Percentiles rank a stretch among this genome's conserved stretches.
These are phyloP conservation scores for Umbelopsis sp. DNA, from an alignment of 192 early-diverging fungal species.

Conservation along the genomic window DNA sequence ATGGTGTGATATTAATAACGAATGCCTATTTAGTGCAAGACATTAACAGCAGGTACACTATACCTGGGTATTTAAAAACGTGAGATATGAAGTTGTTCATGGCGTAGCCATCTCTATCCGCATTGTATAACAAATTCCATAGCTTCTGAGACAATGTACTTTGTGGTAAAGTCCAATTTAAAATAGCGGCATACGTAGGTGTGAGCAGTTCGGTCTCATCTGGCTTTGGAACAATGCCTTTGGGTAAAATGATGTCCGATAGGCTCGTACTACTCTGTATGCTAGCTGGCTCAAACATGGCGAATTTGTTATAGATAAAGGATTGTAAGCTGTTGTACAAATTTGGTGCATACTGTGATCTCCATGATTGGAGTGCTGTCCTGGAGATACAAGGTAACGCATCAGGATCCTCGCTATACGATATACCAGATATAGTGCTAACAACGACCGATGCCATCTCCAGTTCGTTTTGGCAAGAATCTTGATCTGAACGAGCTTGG, in stretches of 20 bases:
- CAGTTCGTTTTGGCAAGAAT: background rate
- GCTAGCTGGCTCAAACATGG: constrained; percentile 38
- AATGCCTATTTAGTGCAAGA: background rate
- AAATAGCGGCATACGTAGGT: constrained; percentile 35
- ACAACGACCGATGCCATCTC: background rate
- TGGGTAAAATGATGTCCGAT: constrained; percentile 20
- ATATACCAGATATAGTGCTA: background rate
- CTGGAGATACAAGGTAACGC: background rate
- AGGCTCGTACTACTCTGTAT: background rate
- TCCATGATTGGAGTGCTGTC: constrained; percentile 28
- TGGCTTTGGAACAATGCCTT: constrained; percentile 15
- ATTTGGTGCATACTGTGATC: constrained; percentile 42
- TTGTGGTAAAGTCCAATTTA: constrained; percentile 52
- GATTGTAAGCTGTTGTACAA: constrained; percentile 44
- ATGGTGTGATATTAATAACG: background rate
- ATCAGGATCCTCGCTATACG: background rate
- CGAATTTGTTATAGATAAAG: constrained; percentile 51
- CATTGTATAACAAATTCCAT: constrained; percentile 49
- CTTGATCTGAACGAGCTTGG: background rate
- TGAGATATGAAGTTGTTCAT: constrained; percentile 59
- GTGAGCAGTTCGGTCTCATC: constrained; percentile 40
- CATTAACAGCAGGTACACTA: too few relatives aligned
- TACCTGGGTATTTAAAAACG: constrained; percentile 59
- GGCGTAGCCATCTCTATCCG: constrained; percentile 54
- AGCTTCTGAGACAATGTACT: constrained; percentile 26